A percentile compares a stretch with the other conserved stretches of the same genome.
These are phyloP conservation scores for Rhizophagus sp. DNA, from an alignment of 192 early-diverging fungal genomes.

Conservation along the genomic window DNA sequence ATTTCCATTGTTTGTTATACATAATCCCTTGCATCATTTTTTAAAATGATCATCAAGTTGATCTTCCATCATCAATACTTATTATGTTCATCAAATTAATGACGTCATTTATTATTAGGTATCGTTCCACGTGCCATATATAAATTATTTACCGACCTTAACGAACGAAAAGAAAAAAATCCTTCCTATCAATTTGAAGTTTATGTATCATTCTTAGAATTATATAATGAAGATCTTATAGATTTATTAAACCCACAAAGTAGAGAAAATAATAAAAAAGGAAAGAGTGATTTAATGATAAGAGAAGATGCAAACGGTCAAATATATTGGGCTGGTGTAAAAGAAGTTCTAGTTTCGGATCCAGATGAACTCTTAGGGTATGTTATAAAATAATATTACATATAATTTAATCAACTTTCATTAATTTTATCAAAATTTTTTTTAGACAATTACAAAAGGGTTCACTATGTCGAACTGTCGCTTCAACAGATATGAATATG, in stretches of 20 bases:
- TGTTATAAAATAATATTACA: not conserved
- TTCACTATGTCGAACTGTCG: constrained; percentile 54
- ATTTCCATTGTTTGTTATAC: too few relatives aligned
- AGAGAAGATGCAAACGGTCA: constrained; percentile 85
- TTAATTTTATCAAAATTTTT: too few relatives aligned
- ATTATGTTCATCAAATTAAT: not conserved
- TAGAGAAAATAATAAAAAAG: constrained; percentile 31
- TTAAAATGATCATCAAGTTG: not conserved
- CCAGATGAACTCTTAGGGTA: constrained; percentile 68
- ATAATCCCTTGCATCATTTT: too few relatives aligned
- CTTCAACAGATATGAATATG: constrained; percentile 94
- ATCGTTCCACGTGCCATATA: constrained; percentile 70
- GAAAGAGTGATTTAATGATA: constrained; percentile 50
- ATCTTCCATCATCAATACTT: too few relatives aligned
- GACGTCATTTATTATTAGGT: constrained; percentile 39
- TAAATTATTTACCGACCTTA: constrained; percentile 52
- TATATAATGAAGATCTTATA: constrained; percentile 97
- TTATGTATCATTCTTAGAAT: constrained; percentile 85
- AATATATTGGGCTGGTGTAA: constrained; percentile 83
- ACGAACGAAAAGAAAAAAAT: constrained; percentile 41
- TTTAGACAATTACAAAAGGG: constrained; percentile 58
- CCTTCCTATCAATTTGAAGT: constrained; percentile 50
- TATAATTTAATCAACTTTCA: too few relatives aligned
- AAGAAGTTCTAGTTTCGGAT: constrained; percentile 68
- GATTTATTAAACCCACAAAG: constrained; percentile 69